phyloP scores from a whole-genome alignment of 108 stramenopile species.

The Cyclostephanos tholiformis region DNA sequence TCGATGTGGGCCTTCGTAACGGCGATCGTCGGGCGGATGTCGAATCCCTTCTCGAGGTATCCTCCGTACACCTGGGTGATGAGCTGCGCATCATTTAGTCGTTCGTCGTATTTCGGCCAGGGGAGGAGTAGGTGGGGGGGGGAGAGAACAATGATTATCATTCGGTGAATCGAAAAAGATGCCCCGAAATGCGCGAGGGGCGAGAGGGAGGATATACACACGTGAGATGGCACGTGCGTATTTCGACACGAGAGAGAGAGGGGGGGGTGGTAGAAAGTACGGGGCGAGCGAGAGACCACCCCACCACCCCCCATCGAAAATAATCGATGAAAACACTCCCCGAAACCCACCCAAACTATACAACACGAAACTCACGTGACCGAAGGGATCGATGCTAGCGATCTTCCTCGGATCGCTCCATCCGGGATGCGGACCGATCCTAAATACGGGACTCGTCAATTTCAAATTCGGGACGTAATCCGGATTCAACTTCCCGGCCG shows the following conservation, averaged over 20 bases:
- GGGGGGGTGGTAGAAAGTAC: too few relatives aligned
- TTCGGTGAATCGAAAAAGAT: too few relatives aligned
- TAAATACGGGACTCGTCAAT: constrained; percentile 91
- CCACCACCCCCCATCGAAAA: too few relatives aligned
- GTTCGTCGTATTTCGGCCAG: too few relatives aligned
- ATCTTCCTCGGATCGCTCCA: constrained; percentile 97
- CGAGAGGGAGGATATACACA: too few relatives aligned
- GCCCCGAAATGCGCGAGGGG: too few relatives aligned
- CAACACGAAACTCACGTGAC: constrained; percentile 55
- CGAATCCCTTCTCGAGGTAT: constrained; percentile 96
- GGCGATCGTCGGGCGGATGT: constrained; percentile 99
- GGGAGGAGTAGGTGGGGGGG: neutral
- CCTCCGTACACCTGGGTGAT: constrained; percentile 76
- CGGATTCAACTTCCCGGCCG: constrained; percentile 92
- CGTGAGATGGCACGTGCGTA: too few relatives aligned
- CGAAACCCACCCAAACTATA: neutral
- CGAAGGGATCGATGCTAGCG: constrained; percentile 95
- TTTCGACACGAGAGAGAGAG: too few relatives aligned
- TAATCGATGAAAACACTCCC: too few relatives aligned
- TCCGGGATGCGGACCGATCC: constrained; percentile 92
- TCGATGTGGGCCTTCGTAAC: constrained; percentile 99
- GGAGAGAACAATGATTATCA: neutral
- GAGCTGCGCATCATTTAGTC: constrained; percentile 16
- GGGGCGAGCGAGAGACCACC: too few relatives aligned
- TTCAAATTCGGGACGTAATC: constrained; percentile 93